Percentiles rank a stretch among this genome's conserved stretches.
Evolutionary conservation across 371 early-diverging fungal genomes (phyloP).

Genomic region (Mortierella sp.): DNA sequence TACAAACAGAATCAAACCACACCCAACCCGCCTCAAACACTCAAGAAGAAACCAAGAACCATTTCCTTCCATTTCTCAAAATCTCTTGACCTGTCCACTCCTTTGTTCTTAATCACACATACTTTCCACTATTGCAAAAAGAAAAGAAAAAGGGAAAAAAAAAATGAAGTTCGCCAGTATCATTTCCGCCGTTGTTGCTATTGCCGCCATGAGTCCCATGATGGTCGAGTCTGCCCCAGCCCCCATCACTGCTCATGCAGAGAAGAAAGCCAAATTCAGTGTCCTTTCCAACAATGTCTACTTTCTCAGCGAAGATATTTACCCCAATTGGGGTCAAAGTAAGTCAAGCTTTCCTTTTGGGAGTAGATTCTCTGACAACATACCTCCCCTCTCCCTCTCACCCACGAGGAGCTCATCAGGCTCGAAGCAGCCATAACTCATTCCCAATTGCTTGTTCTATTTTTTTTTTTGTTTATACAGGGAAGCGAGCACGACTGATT

Average conservation of each 20-base stretch:
- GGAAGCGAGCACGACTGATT: conserved; percentile 26
- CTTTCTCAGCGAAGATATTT: conserved; percentile 27
- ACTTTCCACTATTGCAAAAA: no score
- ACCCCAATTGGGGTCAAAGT: conserved; percentile 53
- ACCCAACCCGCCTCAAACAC: no score
- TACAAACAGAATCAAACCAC: no score
- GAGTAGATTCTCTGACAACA: no score
- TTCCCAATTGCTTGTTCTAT: not conserved
- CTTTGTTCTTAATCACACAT: no score
- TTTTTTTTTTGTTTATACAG: not conserved
- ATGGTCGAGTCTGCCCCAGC: conserved; percentile 11
- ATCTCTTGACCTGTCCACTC: no score
- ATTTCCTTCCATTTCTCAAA: no score
- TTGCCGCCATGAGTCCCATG: conserved; percentile 10
- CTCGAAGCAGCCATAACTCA: not conserved
- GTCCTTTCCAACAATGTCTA: conserved; percentile 45
- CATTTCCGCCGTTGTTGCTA: conserved; percentile 17
- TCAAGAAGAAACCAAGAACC: no score
- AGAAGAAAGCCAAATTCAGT: conserved; percentile 43
- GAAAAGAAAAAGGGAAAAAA: no score
- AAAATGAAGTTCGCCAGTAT: conserved; percentile 34
- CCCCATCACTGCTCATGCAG: no score
- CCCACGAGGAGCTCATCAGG: no score
- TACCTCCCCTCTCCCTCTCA: not conserved
- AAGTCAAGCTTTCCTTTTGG: conserved; percentile 1